A percentile compares a stretch with the other conserved stretches of the same genome.
phyloP scores from a whole-genome alignment of 1,284 basidiomycete species.

The Termitomyces sp. region DNA sequence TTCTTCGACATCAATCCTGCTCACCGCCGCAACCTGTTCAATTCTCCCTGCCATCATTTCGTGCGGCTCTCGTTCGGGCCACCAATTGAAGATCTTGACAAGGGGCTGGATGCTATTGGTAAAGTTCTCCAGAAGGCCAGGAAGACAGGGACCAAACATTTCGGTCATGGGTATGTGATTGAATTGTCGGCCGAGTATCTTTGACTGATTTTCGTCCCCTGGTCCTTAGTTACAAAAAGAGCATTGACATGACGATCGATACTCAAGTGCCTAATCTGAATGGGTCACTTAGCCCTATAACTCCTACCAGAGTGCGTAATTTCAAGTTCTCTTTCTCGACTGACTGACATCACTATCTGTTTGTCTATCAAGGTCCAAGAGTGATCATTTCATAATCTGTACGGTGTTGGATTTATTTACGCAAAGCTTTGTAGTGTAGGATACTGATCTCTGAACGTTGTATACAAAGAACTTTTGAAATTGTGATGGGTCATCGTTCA shows the following conservation, averaged over 20 bases:
- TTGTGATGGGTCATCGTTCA: no score
- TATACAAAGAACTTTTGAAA: no score
- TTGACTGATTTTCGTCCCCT: background rate
- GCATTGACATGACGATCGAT: conserved; percentile 34
- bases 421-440: no score
- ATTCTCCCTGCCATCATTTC: conserved; percentile 88
- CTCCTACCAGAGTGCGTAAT: conserved; percentile 5
- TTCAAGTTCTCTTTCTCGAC: background rate
- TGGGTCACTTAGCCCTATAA: conserved; percentile 15
- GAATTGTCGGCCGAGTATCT: background rate
- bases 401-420: background rate
- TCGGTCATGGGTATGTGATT: conserved; percentile 55
- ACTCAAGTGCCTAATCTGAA: conserved; percentile 16
- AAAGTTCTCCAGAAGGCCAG: conserved; percentile 71
- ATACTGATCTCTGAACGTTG: no score
- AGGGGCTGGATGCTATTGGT: conserved; percentile 83
- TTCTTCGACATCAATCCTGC: conserved; percentile 86
- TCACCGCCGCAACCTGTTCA: conserved; percentile 82
- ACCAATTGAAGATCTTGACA: conserved; percentile 76
- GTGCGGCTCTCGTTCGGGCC: conserved; percentile 88
- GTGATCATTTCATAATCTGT: background rate
- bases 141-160: conserved; percentile 51
- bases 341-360: background rate
- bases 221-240: conserved; percentile 54
- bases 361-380: background rate